Evolutionary conservation across 345 rosid species (phyloP).

Genomic region (Gossypium anomalum): DNA sequence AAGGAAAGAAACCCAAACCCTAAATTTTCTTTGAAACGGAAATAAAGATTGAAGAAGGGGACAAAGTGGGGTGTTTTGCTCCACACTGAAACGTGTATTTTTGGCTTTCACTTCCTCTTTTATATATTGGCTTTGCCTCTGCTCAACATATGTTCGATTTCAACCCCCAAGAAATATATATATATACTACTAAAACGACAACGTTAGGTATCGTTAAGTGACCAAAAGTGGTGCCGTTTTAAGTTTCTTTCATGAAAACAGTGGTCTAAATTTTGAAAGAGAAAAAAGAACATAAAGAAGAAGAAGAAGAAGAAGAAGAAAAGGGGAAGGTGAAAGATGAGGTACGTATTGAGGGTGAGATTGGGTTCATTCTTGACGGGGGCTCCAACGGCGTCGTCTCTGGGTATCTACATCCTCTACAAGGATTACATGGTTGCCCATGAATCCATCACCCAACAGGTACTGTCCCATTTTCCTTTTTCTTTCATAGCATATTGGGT

Average conservation of each 20-base stretch:
- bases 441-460: constrained; percentile 78
- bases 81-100: constrained; percentile 7
- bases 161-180: neutral
- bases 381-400: constrained; percentile 74
- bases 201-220: neutral
- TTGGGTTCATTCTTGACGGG: constrained; percentile 92
- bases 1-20: constrained; percentile 3
- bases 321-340: constrained; percentile 42
- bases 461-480: constrained; percentile 7
- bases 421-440: constrained; percentile 85
- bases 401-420: constrained; percentile 68
- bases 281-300: neutral
- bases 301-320: neutral
- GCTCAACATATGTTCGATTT: neutral
- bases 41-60: neutral
- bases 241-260: neutral
- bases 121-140: neutral
- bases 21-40: neutral
- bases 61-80: constrained; percentile 1
- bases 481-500: neutral
- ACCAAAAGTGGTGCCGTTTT: neutral
- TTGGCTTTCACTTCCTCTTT: neutral
- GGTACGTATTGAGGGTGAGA: constrained; percentile 84
- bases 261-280: neutral
- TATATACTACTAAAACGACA: neutral